Evolutionary conservation across 345 rosid species (phyloP), one percentile per base, ranked within the genome.

Genomic region (Noccaea caerulescens): DNA sequence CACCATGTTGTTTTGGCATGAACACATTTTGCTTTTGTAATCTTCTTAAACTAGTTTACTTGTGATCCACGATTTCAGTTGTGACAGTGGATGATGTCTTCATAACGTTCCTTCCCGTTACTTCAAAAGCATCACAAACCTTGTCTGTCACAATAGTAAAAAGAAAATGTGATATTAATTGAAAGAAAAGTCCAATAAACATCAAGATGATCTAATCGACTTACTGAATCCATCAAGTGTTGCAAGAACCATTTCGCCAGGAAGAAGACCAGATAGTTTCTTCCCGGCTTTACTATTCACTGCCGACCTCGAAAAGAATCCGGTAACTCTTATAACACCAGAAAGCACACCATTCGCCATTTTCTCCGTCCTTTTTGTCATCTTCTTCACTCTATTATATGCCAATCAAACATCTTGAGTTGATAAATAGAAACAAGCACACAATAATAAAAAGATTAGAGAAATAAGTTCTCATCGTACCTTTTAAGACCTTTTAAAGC

Each of bases 161-260:
- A 9, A 45, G 56, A 43, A 38, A 36, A 8, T 27, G 30, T 27
- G 4, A 27, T 27, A 27, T 3, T 27, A 3, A 3, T 2, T 27
- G 30, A 27, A 27, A 27, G 30, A 27, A 27, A 27, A 27, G 30
- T 27, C 30, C 30, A 27, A 27, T 27, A 27, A 27, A 27, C 30
- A 3, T 3, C 30, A 50, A 72, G 72, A 89, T 91, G 73, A 27
- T 27, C 30, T 76, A 72, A 84, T 86, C 63, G 70, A 83, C 96
- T 59, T 85, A 93, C 98, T 81, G 76, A 91, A 93, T 72, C 98
- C 97, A 75, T 91, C 98, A 56, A 93, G 82, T 33, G 98, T 85
- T 36, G 98, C 97, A 49, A 93, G 91, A 70, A 89, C 73, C 27
- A 91, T 80, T 78, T 93, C 98, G 50, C 96, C 98, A 43, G 97